Evolutionary conservation across 2,329 filamentous ascomycete genomes (phyloP).

Genomic region (Colletotrichum zoysiae): DNA sequence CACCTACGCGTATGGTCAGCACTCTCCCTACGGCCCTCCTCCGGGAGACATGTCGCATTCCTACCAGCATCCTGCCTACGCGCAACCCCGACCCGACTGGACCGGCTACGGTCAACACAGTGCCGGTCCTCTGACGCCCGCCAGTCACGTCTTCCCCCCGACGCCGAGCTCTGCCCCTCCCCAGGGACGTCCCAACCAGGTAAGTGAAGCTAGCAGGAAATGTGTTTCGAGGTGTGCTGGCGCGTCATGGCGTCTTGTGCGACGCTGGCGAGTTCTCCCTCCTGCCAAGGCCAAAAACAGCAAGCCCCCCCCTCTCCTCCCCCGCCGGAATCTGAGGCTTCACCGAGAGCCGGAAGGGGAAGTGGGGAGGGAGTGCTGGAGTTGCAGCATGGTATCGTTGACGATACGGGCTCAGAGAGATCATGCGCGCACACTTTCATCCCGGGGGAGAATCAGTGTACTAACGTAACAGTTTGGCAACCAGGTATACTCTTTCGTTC

Average conservation of each 20-base stretch:
- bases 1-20: slow-evolving; percentile 85
- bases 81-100: slow-evolving; percentile 82
- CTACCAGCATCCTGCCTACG: slow-evolving; percentile 76
- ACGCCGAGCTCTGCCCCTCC: slow-evolving; percentile 68
- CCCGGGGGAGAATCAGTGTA: slow-evolving; percentile 19
- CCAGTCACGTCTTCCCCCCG: slow-evolving; percentile 67
- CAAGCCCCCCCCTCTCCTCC: no score
- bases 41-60: slow-evolving; percentile 88
- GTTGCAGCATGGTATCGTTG: no score
- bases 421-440: slow-evolving; percentile 10
- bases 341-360: no score
- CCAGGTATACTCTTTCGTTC: slow-evolving; percentile 97
- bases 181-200: slow-evolving; percentile 70
- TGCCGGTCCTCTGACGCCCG: slow-evolving; percentile 62
- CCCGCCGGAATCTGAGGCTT: background rate
- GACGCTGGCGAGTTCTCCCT: no score
- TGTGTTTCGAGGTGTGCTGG: background rate
- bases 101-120: slow-evolving; percentile 71
- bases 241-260: background rate
- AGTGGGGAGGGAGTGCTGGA: background rate
- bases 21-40: slow-evolving; percentile 87
- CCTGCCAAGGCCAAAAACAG: background rate
- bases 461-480: slow-evolving; percentile 43
- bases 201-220: slow-evolving; percentile 55
- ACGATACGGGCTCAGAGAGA: background rate